A percentile compares a stretch with the other conserved stretches of the same genome.
phyloP scores from a whole-genome alignment of 2,329 filamentous ascomycete species.

The Pseudogymnoascus sp. region DNA sequence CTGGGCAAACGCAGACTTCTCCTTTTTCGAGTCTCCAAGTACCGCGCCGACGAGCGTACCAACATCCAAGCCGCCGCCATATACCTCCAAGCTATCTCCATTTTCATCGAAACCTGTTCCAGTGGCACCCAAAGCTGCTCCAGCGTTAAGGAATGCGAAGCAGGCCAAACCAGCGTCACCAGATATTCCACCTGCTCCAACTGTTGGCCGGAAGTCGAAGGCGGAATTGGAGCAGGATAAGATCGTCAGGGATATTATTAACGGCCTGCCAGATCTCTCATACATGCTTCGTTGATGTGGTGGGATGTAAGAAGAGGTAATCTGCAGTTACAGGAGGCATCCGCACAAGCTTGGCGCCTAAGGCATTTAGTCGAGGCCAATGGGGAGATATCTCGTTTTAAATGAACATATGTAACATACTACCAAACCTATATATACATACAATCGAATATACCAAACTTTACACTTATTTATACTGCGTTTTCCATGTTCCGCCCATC shows the following conservation, averaged over 20 bases:
- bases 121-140: slow-evolving; percentile 7
- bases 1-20: slow-evolving; percentile 30
- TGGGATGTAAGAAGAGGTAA: neutral
- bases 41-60: slow-evolving; percentile 10
- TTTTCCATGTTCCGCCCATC: neutral
- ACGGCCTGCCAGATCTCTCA: slow-evolving; percentile 27
- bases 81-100: neutral
- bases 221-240: slow-evolving; percentile 26
- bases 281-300: slow-evolving; percentile 26
- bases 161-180: neutral
- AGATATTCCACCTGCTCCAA: slow-evolving; percentile 8
- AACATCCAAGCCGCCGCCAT: slow-evolving; percentile 9
- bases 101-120: neutral
- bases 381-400: neutral
- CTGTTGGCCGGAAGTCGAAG: slow-evolving; percentile 17
- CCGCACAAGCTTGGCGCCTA: neutral
- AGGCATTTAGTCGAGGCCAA: too few relatives aligned
- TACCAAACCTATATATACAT: neutral
- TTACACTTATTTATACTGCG: neutral
- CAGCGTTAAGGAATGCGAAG: neutral
- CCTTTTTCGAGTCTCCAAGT: slow-evolving; percentile 26
- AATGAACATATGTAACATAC: neutral
- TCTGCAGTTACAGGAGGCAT: neutral
- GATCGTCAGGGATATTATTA: slow-evolving; percentile 25
- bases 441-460: neutral